Conservation (phyloP, 331 rosid species). For the Quercus tomentella region DNA sequence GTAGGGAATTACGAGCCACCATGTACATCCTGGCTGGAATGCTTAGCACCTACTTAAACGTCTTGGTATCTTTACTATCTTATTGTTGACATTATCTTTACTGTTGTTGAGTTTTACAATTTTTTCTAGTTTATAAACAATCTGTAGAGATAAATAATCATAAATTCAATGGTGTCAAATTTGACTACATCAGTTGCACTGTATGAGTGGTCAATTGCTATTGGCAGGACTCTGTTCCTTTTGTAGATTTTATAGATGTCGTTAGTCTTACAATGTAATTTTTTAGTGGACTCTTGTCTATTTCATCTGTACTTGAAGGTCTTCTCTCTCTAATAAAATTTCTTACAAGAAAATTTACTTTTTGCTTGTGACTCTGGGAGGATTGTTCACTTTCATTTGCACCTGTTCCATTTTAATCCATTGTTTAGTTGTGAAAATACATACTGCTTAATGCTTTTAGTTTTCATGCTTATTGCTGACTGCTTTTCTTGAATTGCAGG, state of each 20-base stretch:
- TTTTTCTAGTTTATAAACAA: background rate
- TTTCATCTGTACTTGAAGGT: background rate
- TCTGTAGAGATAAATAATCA: background rate
- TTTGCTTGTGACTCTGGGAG: background rate
- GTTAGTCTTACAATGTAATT: background rate
- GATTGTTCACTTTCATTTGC: background rate
- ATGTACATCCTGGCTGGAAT: conserved; percentile 75
- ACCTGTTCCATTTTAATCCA: background rate
- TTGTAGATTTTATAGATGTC: background rate
- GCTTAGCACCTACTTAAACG: conserved; percentile 82
- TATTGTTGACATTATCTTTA: conserved; percentile 14
- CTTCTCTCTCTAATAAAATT: background rate
- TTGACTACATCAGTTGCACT: background rate
- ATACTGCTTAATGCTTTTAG: background rate
- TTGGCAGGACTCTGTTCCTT: background rate
- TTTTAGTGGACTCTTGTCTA: background rate
- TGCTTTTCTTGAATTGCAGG: conserved; percentile 56
- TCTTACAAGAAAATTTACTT: background rate
- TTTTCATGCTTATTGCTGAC: background rate
- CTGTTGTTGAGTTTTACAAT: background rate
- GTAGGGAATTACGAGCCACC: conserved; percentile 78
- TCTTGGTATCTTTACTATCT: conserved; percentile 65
- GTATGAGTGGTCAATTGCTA: background rate
- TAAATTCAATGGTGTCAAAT: background rate
- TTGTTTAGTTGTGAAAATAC: background rate